Percentiles rank a stretch among this genome's conserved stretches.
Conservation (phyloP, 352 stramenopile genomes). For the Phytophthora citrophthora region DNA sequence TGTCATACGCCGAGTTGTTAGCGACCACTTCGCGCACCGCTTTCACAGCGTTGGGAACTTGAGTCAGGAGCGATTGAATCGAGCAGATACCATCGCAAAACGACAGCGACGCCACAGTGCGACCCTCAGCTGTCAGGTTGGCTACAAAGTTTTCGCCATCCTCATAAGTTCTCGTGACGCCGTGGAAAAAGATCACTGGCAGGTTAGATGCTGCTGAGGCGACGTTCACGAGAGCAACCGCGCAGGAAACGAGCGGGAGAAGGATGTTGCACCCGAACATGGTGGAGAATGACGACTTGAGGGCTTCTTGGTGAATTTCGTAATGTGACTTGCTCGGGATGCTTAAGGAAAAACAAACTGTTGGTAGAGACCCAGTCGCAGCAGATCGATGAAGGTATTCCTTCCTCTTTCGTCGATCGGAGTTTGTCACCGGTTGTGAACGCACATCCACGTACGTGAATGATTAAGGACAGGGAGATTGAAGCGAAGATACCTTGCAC, state of each 20-base stretch:
- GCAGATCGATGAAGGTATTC: slow-evolving; percentile 3
- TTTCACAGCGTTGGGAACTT: slow-evolving; percentile 41
- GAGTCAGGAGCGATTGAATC: slow-evolving; percentile 22
- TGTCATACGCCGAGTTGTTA: slow-evolving; percentile 11
- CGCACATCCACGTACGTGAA: not conserved
- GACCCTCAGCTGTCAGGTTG: slow-evolving; percentile 36
- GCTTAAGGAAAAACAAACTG: not conserved
- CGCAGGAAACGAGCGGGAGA: slow-evolving; percentile 9
- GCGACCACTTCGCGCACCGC: slow-evolving; percentile 35
- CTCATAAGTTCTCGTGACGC: slow-evolving; percentile 24
- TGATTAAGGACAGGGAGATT: not conserved
- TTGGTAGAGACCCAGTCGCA: not conserved
- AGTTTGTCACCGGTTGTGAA: not conserved
- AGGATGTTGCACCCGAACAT: slow-evolving; percentile 4
- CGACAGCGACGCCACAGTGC: slow-evolving; percentile 36
- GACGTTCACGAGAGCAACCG: slow-evolving; percentile 7
- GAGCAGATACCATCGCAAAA: slow-evolving; percentile 45
- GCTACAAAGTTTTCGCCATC: slow-evolving; percentile 20
- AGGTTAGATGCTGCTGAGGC: slow-evolving; percentile 19
- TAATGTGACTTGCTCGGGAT: not conserved
- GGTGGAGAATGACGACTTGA: slow-evolving; percentile 1
- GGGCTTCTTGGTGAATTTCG: slow-evolving; percentile 3
- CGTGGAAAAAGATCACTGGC: slow-evolving; percentile 57
- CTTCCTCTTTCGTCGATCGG: not conserved
- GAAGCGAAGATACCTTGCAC: slow-evolving; percentile 1